These are phyloP conservation scores for Fallopia convolvulus DNA, from an alignment of 148 eudicot genomes.

Conservation along the genomic window DNA sequence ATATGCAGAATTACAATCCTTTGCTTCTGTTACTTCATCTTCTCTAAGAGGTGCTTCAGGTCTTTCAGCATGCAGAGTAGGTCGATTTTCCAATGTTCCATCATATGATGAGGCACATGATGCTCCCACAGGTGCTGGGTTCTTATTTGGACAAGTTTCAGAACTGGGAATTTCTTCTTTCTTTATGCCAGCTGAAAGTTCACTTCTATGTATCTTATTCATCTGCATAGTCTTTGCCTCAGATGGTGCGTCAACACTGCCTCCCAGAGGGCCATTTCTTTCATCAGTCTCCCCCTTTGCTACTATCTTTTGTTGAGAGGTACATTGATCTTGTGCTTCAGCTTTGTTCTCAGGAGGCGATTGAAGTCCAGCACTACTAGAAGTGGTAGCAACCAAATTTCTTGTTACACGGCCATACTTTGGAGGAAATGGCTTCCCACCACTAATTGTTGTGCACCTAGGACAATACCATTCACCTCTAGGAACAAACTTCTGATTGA, in stretches of 20 bases:
- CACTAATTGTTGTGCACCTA: slow-evolving; percentile 64
- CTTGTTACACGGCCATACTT: slow-evolving; percentile 97
- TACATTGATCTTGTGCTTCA: slow-evolving; percentile 27
- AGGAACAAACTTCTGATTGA: slow-evolving; percentile 59
- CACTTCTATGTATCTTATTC: slow-evolving; percentile 23
- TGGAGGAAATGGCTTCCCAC: slow-evolving; percentile 84
- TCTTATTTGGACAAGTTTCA: slow-evolving; percentile 21
- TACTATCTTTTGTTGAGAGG: slow-evolving; percentile 29
- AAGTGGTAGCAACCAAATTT: slow-evolving; percentile 47
- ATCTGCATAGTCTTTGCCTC: slow-evolving; percentile 21
- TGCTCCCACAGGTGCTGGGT: slow-evolving; percentile 12
- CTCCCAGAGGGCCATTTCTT: slow-evolving; percentile 25
- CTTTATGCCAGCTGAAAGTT: slow-evolving; percentile 15
- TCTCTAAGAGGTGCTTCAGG: slow-evolving; percentile 19
- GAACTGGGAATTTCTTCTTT: slow-evolving; percentile 19
- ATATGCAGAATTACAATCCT: slow-evolving; percentile 8
- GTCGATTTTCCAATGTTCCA: slow-evolving; percentile 19
- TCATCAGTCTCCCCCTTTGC: slow-evolving; percentile 32
- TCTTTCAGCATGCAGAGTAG: slow-evolving; percentile 18
- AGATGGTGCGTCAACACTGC: slow-evolving; percentile 21
- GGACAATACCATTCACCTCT: slow-evolving; percentile 94
- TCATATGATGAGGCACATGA: slow-evolving; percentile 29
- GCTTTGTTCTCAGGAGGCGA: slow-evolving; percentile 39
- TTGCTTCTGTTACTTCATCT: slow-evolving; percentile 24
- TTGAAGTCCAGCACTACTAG: slow-evolving; percentile 33